Percentiles rank a stretch among this genome's conserved stretches.
These are phyloP conservation scores for Phytophthora fragariaefolia DNA, from an alignment of 352 stramenopile genomes.

Conservation along the genomic window DNA sequence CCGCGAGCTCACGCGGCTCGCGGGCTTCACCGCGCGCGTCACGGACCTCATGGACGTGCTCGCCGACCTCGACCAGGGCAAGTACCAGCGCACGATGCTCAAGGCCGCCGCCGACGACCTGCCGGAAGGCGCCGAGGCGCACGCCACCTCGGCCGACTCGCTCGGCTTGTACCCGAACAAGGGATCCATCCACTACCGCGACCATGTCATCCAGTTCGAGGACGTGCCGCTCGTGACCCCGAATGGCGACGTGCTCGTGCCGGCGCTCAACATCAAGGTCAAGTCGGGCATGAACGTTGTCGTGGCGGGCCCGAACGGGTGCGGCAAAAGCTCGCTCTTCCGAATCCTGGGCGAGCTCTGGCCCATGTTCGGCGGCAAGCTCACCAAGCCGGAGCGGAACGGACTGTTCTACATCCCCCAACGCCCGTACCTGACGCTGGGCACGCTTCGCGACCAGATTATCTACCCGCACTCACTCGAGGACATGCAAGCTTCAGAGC, in stretches of 20 bases:
- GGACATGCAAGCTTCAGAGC: conserved; percentile 61
- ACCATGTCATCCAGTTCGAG: conserved; percentile 89
- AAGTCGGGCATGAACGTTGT: conserved; percentile 92
- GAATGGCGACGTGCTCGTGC: conserved; percentile 89
- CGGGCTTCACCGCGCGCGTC: conserved; percentile 78
- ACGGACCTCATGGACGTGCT: conserved; percentile 86
- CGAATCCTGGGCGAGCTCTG: conserved; percentile 89
- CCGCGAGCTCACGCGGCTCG: conserved; percentile 83
- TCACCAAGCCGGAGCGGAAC: conserved; percentile 83
- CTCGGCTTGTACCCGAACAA: conserved; percentile 68
- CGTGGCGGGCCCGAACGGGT: conserved; percentile 84
- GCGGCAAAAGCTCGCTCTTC: conserved; percentile 91
- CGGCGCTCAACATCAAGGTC: conserved; percentile 80
- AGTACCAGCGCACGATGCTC: conserved; percentile 85
- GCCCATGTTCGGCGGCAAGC: conserved; percentile 77
- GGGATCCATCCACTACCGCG: conserved; percentile 54
- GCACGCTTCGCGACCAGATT: conserved; percentile 89
- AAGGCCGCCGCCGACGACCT: conserved; percentile 45
- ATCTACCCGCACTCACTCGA: conserved; percentile 87
- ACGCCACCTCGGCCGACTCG: conserved; percentile 51
- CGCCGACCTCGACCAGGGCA: conserved; percentile 60
- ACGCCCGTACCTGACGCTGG: conserved; percentile 88
- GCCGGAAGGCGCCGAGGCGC: conserved; percentile 24
- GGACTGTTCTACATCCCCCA: conserved; percentile 93
- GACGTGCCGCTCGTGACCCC: conserved; percentile 90